Percentiles rank a stretch among this genome's conserved stretches.
Conservation (phyloP, 306 rosid species). For the Cyamopsis tetragonoloba region DNA sequence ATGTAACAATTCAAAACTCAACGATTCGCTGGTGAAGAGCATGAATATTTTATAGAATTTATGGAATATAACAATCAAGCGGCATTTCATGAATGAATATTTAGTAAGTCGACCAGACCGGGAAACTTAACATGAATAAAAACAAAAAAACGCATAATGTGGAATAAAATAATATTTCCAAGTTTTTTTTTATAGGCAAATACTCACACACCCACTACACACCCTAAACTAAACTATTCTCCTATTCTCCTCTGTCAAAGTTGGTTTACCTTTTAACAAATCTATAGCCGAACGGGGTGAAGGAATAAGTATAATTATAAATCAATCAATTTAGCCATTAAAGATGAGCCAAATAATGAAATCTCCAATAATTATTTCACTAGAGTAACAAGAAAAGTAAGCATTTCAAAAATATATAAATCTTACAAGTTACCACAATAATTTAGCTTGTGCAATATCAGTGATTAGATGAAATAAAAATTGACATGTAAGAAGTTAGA, state of each 20-base stretch:
- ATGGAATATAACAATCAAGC: neutral
- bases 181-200: no score
- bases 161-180: neutral
- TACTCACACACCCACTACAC: no score
- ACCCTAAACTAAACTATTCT: no score
- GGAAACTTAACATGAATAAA: neutral
- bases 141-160: neutral
- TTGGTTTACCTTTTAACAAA: neutral
- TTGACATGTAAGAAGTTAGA: neutral
- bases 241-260: no score
- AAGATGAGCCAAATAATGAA: neutral
- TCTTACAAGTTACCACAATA: neutral
- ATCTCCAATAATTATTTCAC: neutral
- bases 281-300: neutral
- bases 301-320: neutral
- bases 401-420: neutral
- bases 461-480: neutral
- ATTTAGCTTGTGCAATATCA: neutral
- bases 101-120: neutral
- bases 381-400: neutral
- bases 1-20: neutral
- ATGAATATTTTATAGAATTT: neutral
- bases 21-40: neutral
- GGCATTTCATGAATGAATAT: neutral
- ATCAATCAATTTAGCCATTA: neutral